Percentiles rank a stretch among this genome's conserved stretches.
phyloP scores from a whole-genome alignment of 73 alveolate species.

The Tetrahymena elliotti region DNA sequence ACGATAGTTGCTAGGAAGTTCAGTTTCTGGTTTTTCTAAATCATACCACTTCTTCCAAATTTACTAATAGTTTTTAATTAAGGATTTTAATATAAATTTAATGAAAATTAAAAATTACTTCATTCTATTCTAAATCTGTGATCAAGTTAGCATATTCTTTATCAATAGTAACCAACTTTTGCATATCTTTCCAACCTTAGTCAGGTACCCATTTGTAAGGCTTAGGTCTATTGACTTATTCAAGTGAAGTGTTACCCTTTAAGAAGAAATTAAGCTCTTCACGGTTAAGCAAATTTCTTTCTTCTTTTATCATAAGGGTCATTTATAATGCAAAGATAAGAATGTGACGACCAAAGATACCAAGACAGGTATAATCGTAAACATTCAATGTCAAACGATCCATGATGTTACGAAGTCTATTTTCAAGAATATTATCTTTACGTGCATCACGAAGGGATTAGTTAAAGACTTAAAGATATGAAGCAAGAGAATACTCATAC shows the following conservation, averaged over 20 bases:
- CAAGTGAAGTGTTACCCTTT: slow-evolving; percentile 97
- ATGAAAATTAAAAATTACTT: not conserved
- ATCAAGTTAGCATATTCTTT: slow-evolving; percentile 69
- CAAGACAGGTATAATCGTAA: slow-evolving; percentile 96
- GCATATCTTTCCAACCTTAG: slow-evolving; percentile 97
- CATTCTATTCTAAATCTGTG: slow-evolving; percentile 71
- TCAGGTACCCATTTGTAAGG: slow-evolving; percentile 82
- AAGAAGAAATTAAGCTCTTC: slow-evolving; percentile 97
- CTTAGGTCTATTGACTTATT: slow-evolving; percentile 67
- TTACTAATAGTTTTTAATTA: not conserved
- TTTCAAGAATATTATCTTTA: slow-evolving; percentile 85
- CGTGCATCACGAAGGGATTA: slow-evolving; percentile 96
- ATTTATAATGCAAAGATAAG: slow-evolving; percentile 99
- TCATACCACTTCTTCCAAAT: slow-evolving; percentile 98
- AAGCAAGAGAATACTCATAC: slow-evolving; percentile 98
- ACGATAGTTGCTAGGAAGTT: slow-evolving; percentile 92
- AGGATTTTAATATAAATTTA: not conserved
- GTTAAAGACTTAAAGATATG: slow-evolving; percentile 96
- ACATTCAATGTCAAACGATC: slow-evolving; percentile 94
- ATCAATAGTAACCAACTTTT: slow-evolving; percentile 72
- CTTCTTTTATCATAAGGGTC: slow-evolving; percentile 99
- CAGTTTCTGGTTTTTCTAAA: slow-evolving; percentile 97
- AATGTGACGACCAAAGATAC: slow-evolving; percentile 98
- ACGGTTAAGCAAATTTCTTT: slow-evolving; percentile 91
- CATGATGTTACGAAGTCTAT: slow-evolving; percentile 92